Evolutionary conservation across 371 early-diverging fungal genomes (phyloP), one percentile per base, ranked within the genome.

Genomic region (Saksenaea oblongispora): DNA sequence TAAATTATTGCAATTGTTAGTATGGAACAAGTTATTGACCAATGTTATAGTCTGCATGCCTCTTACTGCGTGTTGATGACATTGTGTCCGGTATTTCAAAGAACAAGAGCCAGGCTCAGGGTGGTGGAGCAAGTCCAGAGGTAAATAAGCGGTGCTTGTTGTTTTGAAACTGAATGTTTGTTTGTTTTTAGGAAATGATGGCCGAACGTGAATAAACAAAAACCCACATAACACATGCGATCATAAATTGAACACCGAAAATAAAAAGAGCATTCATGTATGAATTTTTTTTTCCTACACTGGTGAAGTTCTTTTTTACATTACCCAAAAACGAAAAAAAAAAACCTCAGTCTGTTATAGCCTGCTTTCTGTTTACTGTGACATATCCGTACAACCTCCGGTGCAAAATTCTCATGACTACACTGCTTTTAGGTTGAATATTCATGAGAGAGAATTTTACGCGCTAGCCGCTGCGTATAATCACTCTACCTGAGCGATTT

Each of bases 41-140:
- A 54, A 54, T 26, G 31, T 62, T 58, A 31, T 70, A 85, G 85
- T 92, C 95, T 59, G 95, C 97, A 44, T 97, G 95, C 66, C 70
- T 97, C 75, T 79, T 97, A 60, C 81, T 98, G 65, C 91, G 97
- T 58, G 98, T 98, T 54, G 99, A 98, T 75, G 99, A 97, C 83
- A 98, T 98, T 78, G 97, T 98, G 5, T 95, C 96, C 35, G 95
- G 95, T 74, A 75, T 95, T 53, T 87, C 91, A 27, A 89, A 87
- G 70, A 87, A 82, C 72, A 76, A 72, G 62, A 70, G 58, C 13
- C 81, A 72, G 58, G 78, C 74, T 58, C 73, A 61, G 4, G 66
- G 64, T 58, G 71, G 71, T 22, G 56, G 22, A 14, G 31, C 18
- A 31, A 35, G 47, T 22, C 44, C 64, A 53, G 64, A 63, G 58